Percentiles rank a stretch among this genome's conserved stretches.
phyloP scores from a whole-genome alignment of 2,329 filamentous ascomycete species.

The Xylariales sp. region DNA sequence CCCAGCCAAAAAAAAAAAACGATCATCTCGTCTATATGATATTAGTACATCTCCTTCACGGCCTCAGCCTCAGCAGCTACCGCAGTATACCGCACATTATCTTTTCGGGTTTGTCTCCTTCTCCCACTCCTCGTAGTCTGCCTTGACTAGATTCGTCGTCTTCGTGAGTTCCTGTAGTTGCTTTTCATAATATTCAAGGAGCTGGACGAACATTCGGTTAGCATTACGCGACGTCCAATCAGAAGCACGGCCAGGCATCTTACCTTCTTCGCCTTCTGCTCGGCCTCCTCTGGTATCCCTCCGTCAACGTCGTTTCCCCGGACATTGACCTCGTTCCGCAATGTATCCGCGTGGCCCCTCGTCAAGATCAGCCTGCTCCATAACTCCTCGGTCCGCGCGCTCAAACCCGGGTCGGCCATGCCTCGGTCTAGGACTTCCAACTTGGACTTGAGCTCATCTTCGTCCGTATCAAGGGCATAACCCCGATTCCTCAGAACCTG shows the following conservation, averaged over 20 bases:
- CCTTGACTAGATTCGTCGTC: slow-evolving; percentile 60
- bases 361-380: slow-evolving; percentile 78
- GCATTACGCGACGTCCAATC: slow-evolving; percentile 4
- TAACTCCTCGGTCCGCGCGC: slow-evolving; percentile 75
- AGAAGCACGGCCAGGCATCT: slow-evolving; percentile 19
- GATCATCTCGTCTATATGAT: neutral
- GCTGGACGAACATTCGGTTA: slow-evolving; percentile 39
- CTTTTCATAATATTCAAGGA: slow-evolving; percentile 76
- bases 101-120: slow-evolving; percentile 43
- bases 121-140: slow-evolving; percentile 53
- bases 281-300: slow-evolving; percentile 63
- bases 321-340: slow-evolving; percentile 71
- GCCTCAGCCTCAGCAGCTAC: neutral
- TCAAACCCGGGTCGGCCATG: slow-evolving; percentile 69
- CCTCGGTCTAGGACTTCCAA: slow-evolving; percentile 63
- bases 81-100: no score
- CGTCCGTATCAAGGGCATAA: slow-evolving; percentile 73
- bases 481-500: slow-evolving; percentile 78
- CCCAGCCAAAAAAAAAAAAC: neutral
- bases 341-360: slow-evolving; percentile 64
- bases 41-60: slow-evolving; percentile 1
- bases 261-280: slow-evolving; percentile 71
- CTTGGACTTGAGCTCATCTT: slow-evolving; percentile 73
- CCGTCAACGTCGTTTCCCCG: slow-evolving; percentile 52
- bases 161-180: slow-evolving; percentile 73